Conservation (phyloP, 1,284 basidiomycete species). For the Austropuccinia psidii region DNA sequence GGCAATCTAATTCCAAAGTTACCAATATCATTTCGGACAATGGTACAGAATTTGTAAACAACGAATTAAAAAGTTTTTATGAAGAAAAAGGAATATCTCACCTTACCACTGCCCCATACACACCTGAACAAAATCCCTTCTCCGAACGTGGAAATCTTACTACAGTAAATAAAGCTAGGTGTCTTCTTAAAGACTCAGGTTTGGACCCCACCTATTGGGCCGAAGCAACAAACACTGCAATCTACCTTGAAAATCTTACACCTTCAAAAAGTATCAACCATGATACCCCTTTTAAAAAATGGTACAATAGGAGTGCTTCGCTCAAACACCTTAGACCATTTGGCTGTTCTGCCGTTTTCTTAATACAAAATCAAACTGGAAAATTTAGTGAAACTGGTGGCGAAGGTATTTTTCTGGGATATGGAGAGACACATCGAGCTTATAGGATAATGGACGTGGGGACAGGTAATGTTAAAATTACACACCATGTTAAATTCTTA, state of each 20-base stretch:
- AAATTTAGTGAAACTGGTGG: background rate
- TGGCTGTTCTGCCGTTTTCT: background rate
- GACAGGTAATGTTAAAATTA: background rate
- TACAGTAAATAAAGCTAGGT: constrained; percentile 41
- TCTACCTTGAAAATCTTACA: constrained; percentile 40
- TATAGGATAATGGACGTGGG: background rate
- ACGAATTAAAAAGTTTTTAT: background rate
- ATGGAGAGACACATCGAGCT: background rate
- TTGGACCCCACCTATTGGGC: constrained; percentile 47
- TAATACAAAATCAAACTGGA: background rate
- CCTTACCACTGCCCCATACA: constrained; percentile 9
- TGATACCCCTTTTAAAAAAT: background rate
- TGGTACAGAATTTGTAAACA: background rate
- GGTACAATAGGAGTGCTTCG: background rate
- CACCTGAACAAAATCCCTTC: background rate
- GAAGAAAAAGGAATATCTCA: background rate
- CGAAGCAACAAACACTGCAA: constrained; percentile 44
- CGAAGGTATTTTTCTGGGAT: background rate
- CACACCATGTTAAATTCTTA: background rate
- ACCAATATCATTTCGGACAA: background rate
- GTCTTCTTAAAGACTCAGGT: constrained; percentile 43
- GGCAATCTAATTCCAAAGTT: background rate
- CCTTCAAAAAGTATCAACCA: background rate
- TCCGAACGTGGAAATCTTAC: background rate
- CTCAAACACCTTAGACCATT: background rate